Evolutionary conservation across 108 stramenopile genomes (phyloP), one percentile per base, ranked within the genome.

Genomic region (Fragilaria crotonensis): DNA sequence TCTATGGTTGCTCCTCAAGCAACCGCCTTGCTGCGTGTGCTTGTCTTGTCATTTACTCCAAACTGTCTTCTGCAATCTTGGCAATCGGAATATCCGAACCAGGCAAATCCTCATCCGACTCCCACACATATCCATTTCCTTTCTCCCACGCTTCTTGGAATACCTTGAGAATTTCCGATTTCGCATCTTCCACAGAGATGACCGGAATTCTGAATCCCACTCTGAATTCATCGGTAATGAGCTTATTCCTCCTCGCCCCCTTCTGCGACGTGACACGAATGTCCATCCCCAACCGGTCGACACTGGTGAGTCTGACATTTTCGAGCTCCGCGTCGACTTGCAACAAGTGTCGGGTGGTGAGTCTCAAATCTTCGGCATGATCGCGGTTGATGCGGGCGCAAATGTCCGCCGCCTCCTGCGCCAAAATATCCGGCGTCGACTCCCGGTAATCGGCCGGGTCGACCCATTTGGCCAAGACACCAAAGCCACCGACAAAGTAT

Each of bases 71-170:
- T 5, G 90, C 90, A 69, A 85, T 86, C 63, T 91, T 85, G 44
- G 87, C 17, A 56, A 91, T 68, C 30, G 90, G 90, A 33, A 91
- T 71, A 52, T 73, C 76, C 32, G 70, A 67, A 36, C 85, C 88
- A 21, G 84, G 83, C 53, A 60, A 44, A 54, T 81, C 88, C 28
- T 76, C 77, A 57, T 77, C 78, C 22, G 47, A 31, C 11, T 57
- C 70, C 86, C 83, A 93, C 18, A 64, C 63, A 47, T 81, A 63
- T 27, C 83, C 87, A 57, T 94, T 76, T 29, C 66, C 85, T 36
- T 82, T 85, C 76, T 98, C 97, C 97, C 97, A 98, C 4, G 90
- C 91, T 71, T 98, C 97, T 74, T 98, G 97, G 56, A 97, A 96
- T 14, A 97, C 75, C 67, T 97, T 98, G 45, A 93, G 78, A 44